Percentiles rank a stretch among this genome's conserved stretches.
phyloP scores from a whole-genome alignment of 805 yeast species.

The Debaryomyces hansenii region DNA sequence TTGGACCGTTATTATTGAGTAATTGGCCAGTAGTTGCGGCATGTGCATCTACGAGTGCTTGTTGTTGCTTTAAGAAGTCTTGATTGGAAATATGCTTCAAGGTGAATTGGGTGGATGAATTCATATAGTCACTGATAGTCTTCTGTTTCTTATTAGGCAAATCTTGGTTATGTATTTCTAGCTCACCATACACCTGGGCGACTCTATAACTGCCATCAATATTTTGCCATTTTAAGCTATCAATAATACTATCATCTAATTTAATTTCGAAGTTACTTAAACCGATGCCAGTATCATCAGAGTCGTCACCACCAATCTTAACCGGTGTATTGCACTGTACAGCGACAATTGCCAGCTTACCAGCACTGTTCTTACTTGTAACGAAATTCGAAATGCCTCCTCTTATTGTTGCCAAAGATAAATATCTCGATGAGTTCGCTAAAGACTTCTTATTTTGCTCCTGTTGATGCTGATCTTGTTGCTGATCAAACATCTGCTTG shows the following conservation, averaged over 20 bases:
- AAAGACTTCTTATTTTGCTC: constrained; percentile 19
- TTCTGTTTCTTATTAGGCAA: constrained; percentile 15
- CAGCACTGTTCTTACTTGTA: constrained; percentile 8
- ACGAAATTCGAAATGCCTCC: constrained; percentile 21
- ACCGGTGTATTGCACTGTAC: constrained; percentile 40
- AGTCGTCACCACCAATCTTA: constrained; percentile 52
- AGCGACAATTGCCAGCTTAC: constrained; percentile 29
- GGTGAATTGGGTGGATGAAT: constrained; percentile 30
- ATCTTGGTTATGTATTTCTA: constrained; percentile 34
- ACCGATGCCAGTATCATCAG: constrained; percentile 25
- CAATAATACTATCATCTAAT: constrained; percentile 62
- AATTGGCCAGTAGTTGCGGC: constrained; percentile 1
- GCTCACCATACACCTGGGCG: constrained; percentile 77
- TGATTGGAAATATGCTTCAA: constrained; percentile 23
- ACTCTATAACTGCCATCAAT: constrained; percentile 78
- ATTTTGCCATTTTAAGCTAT: constrained; percentile 77
- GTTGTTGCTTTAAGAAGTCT: constrained; percentile 13
- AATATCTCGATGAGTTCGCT: constrained; percentile 22
- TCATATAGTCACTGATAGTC: constrained; percentile 25
- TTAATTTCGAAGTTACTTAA: constrained; percentile 55
- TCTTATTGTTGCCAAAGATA: constrained; percentile 32
- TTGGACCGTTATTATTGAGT: constrained; percentile 18
- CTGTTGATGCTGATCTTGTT: constrained; percentile 28
- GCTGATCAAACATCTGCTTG: constrained; percentile 26
- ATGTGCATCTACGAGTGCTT: constrained; percentile 3